Percentiles rank a stretch among this genome's conserved stretches.
These are phyloP conservation scores for Lichtheimia corymbifera DNA, from an alignment of 371 early-diverging fungal species.

Conservation along the genomic window DNA sequence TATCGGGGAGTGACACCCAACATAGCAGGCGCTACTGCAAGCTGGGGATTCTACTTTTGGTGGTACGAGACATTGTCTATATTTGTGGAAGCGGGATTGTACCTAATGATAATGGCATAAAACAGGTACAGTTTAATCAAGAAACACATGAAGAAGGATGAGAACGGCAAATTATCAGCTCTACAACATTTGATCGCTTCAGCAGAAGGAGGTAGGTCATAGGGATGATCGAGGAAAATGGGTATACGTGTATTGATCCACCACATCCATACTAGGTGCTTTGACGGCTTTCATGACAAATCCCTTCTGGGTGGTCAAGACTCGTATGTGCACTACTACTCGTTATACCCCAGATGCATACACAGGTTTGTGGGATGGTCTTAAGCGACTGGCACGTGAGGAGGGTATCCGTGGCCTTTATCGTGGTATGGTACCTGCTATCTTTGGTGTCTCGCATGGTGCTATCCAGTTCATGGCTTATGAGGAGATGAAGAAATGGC, in stretches of 20 bases:
- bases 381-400: slow-evolving; percentile 56
- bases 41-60: slow-evolving; percentile 96
- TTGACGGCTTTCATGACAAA: slow-evolving; percentile 84
- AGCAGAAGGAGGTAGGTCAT: slow-evolving; percentile 63
- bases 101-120: neutral
- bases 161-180: slow-evolving; percentile 59
- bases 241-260: neutral
- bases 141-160: slow-evolving; percentile 68
- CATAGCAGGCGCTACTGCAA: slow-evolving; percentile 87
- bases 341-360: slow-evolving; percentile 71
- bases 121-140: slow-evolving; percentile 75
- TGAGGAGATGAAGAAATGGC: slow-evolving; percentile 88
- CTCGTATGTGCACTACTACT: slow-evolving; percentile 85
- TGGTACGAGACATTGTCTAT: slow-evolving; percentile 55
- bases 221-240: neutral
- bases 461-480: slow-evolving; percentile 97
- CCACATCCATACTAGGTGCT: slow-evolving; percentile 50
- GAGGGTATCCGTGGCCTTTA: slow-evolving; percentile 90
- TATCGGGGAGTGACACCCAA: slow-evolving; percentile 92
- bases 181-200: slow-evolving; percentile 84
- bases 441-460: slow-evolving; percentile 93
- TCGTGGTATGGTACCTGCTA: slow-evolving; percentile 84
- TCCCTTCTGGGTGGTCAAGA: slow-evolving; percentile 95
- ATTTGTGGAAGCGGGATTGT: neutral
- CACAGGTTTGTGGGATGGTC: slow-evolving; percentile 72